phyloP scores from a whole-genome alignment of 495 filamentous ascomycete species.

The Hypoxylon perforatum region DNA sequence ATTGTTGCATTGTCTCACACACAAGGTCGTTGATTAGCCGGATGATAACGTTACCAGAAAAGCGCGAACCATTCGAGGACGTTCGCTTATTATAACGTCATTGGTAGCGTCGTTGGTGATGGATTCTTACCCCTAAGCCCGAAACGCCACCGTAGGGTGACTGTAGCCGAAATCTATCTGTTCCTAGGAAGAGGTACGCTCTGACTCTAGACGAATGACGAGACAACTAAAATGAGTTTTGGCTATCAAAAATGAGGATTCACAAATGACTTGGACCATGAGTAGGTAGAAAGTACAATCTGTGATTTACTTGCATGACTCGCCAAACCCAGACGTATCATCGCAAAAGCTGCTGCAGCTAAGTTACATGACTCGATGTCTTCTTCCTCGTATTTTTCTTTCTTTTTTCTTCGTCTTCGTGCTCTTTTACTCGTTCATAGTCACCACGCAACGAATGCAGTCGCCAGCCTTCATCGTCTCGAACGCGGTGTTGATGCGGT shows the following conservation, averaged over 20 bases:
- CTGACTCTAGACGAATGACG: no score
- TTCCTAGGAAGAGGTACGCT: no score
- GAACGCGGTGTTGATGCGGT: conserved; percentile 88
- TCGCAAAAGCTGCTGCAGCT: conserved; percentile 10
- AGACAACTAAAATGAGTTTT: no score
- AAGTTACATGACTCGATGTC: conserved; percentile 9
- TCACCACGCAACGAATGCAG: conserved; percentile 87
- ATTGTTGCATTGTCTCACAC: background rate
- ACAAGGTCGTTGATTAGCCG: background rate
- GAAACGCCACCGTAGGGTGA: no score
- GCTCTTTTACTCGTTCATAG: conserved; percentile 59
- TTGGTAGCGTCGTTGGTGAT: background rate
- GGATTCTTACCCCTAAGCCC: no score
- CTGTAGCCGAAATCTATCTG: no score
- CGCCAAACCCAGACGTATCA: conserved; percentile 15
- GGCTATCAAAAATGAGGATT: no score
- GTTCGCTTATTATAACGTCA: background rate
- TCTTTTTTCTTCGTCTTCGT: conserved; percentile 10
- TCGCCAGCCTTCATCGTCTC: conserved; percentile 94
- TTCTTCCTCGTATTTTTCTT: no score
- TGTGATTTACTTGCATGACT: conserved; percentile 33
- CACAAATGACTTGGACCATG: background rate
- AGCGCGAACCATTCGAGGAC: background rate
- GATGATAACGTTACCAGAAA: background rate
- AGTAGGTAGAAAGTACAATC: conserved; percentile 21